A percentile compares a stretch with the other conserved stretches of the same genome.
phyloP scores from a whole-genome alignment of 2,329 filamentous ascomycete species.

The Lasiodiplodia sp. region DNA sequence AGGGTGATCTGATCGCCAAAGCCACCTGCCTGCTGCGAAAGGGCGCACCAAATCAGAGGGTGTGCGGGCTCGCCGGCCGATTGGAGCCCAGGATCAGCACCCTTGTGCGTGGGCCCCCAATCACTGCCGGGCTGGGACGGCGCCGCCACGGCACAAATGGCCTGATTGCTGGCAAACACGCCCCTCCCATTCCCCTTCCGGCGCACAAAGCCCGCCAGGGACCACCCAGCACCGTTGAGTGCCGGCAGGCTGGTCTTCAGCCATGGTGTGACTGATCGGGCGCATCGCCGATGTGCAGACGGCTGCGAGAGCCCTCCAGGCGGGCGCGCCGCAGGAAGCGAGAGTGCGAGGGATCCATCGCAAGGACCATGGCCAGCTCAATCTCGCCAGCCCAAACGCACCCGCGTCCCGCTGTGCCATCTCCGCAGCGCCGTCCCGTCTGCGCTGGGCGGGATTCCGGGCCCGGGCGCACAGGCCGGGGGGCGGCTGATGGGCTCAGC shows the following conservation, averaged over 20 bases:
- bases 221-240: constrained; percentile 20
- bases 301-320: not conserved
- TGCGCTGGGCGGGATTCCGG: constrained; percentile 18
- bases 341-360: constrained; percentile 13
- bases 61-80: constrained; percentile 7
- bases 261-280: constrained; percentile 16
- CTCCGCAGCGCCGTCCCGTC: constrained; percentile 26
- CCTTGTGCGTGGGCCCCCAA: constrained; percentile 2
- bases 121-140: not conserved
- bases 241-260: constrained; percentile 7
- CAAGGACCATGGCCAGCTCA: constrained; percentile 8
- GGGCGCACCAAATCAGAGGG: not conserved
- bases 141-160: constrained; percentile 5
- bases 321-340: constrained; percentile 19
- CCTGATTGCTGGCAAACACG: constrained; percentile 12
- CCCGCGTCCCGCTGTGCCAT: constrained; percentile 17
- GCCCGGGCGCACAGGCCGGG: constrained; percentile 9
- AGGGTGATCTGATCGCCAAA: constrained; percentile 22
- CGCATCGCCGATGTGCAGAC: constrained; percentile 20
- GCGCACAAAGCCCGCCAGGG: constrained; percentile 22
- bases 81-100: not conserved
- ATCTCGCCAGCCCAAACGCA: constrained; percentile 24
- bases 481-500: constrained; percentile 14
- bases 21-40: constrained; percentile 12
- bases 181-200: constrained; percentile 11